Evolutionary conservation across 805 yeast species (phyloP), one percentile per base, ranked within the genome.

Genomic region (Torulaspora microellipsoides): DNA sequence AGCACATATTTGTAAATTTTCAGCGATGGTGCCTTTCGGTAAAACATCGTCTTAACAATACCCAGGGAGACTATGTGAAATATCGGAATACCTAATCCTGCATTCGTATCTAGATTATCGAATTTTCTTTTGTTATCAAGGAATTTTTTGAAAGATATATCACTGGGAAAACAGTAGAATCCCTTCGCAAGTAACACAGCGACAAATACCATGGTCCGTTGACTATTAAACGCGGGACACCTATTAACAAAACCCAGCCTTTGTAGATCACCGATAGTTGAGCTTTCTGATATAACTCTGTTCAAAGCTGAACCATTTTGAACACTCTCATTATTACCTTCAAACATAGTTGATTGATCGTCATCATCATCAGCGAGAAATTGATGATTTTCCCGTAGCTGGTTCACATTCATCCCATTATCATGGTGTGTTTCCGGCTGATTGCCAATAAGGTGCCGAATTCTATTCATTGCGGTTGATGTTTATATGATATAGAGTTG

Each of bases 81-180:
- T 2, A 68, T 33, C 3, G 73, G 73, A 25, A 64, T 42, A 0
- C 70, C 72, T 1, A 64, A 52, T 15, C 61, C 62, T 9, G 44
- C 47, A 2, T 43, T 40, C 5, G 51, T 39, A 28, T 53, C 55
- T 10, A 53, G 27, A 1, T 42, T 41, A 12, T 58, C 61, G 27
- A 59, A 47, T 23, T 58, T 59, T 23, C 66, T 55, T 31, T 57
- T 55, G 34, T 62, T 59, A 0, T 51, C 38, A 33, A 60, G 51
- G 42, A 52, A 69, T 9, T 36, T 29, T 8, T 49, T 36, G 13
- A 62, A 56, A 2, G 72, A 56, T 11, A 51, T 45, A 34, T 65
- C 66, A 28, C 69, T 65, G 3, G 72, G 66, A 49, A 68, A 68
- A n/a, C 66, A 59, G 42, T 51, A 66, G 34, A 66, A 49, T 1